These are phyloP conservation scores for Cystobasidium sp. DNA, from an alignment of 1,284 basidiomycete species.

Conservation along the genomic window DNA sequence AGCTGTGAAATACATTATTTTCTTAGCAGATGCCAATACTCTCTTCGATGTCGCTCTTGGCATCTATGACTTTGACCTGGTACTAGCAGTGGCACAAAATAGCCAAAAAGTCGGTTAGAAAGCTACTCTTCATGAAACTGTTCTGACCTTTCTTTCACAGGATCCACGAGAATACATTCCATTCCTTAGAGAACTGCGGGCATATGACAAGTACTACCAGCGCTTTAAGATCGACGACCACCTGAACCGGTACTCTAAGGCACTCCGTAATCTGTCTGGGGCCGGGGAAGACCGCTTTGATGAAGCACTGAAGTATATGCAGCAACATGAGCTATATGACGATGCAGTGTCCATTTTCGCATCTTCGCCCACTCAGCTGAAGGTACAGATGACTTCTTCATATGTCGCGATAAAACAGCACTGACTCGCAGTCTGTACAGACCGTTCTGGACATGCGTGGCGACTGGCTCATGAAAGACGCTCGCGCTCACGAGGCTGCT, in stretches of 20 bases:
- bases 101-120: conserved; percentile 76
- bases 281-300: conserved; percentile 75
- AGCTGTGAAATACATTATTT: conserved; percentile 97
- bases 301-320: conserved; percentile 78
- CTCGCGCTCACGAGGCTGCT: conserved; percentile 73
- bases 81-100: conserved; percentile 94
- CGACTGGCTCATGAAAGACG: conserved; percentile 70
- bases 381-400: background rate
- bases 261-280: conserved; percentile 73
- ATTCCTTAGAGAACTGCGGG: conserved; percentile 86
- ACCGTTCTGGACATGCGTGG: conserved; percentile 31
- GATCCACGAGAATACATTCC: conserved; percentile 98
- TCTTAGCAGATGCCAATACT: conserved; percentile 89
- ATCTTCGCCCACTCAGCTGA: conserved; percentile 49
- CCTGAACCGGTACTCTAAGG: conserved; percentile 75
- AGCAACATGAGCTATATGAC: conserved; percentile 76
- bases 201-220: conserved; percentile 80
- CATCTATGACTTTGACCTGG: conserved; percentile 97
- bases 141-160: conserved; percentile 59
- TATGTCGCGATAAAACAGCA: background rate
- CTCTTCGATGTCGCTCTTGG: conserved; percentile 94
- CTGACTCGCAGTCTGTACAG: background rate
- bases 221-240: conserved; percentile 92
- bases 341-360: conserved; percentile 75
- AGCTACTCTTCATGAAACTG: background rate